Percentiles rank a stretch among this genome's conserved stretches.
Conservation (phyloP, 192 early-diverging fungal genomes). For the Rhizophagus sp. region DNA sequence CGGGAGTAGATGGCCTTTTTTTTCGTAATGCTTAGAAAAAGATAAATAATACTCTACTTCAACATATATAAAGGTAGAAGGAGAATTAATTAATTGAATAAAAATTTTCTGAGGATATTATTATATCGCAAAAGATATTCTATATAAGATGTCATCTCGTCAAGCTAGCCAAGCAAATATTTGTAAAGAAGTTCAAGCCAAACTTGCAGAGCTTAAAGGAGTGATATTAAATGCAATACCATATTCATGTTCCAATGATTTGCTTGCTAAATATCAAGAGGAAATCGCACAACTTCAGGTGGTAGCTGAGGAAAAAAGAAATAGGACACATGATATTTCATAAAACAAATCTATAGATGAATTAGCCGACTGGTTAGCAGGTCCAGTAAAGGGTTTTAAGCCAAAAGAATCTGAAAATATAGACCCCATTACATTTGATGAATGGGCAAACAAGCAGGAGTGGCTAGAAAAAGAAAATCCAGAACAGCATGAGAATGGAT, state of each 20-base stretch:
- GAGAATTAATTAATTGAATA: too few relatives aligned
- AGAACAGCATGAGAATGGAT: neutral
- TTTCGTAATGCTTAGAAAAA: too few relatives aligned
- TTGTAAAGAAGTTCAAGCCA: neutral
- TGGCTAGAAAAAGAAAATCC: neutral
- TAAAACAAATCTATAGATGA: neutral
- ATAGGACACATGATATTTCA: neutral
- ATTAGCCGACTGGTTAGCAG: neutral
- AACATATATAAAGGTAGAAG: too few relatives aligned
- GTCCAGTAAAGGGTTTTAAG: neutral
- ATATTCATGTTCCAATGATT: neutral
- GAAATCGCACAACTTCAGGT: neutral
- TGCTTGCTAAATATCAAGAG: slow-evolving; percentile 1
- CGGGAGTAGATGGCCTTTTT: too few relatives aligned
- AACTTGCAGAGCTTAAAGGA: slow-evolving; percentile 18
- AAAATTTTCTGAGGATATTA: too few relatives aligned
- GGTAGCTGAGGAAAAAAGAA: neutral
- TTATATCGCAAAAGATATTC: neutral
- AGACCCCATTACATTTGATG: neutral
- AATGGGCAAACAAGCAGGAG: neutral
- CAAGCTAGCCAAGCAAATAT: slow-evolving; percentile 17
- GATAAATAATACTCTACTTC: too few relatives aligned
- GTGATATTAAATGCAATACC: neutral
- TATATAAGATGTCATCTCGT: slow-evolving; percentile 17
- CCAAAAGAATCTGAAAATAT: neutral